These are phyloP conservation scores for Cutaneotrichosporon cutaneum DNA, from an alignment of 1,284 basidiomycete species.

Conservation along the genomic window DNA sequence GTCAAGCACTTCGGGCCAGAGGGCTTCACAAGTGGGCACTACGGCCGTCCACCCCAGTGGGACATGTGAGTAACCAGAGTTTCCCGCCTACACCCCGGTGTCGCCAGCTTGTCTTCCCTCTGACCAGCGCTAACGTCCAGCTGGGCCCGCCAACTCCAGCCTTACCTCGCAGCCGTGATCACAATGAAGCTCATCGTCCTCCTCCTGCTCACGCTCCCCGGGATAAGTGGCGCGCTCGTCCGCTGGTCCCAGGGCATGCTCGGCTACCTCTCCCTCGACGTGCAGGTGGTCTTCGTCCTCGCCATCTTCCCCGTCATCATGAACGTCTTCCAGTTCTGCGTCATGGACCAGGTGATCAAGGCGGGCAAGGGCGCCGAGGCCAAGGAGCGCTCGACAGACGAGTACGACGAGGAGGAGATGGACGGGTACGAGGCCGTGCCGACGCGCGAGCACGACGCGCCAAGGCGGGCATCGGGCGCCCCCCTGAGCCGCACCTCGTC, in stretches of 20 bases:
- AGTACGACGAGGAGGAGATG: slow-evolving; percentile 19
- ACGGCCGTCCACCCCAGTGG: slow-evolving; percentile 68
- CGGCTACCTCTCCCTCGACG: slow-evolving; percentile 69
- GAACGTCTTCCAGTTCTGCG: slow-evolving; percentile 72
- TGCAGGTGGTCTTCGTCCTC: slow-evolving; percentile 85
- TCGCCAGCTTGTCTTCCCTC: too few species aligned
- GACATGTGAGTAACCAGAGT: slow-evolving; percentile 32
- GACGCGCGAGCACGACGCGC: slow-evolving; percentile 9
- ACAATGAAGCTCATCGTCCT: slow-evolving; percentile 91
- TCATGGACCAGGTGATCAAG: slow-evolving; percentile 54
- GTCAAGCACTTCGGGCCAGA: slow-evolving; percentile 65
- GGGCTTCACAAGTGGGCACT: slow-evolving; percentile 82
- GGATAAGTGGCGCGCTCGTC: slow-evolving; percentile 68
- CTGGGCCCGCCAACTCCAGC: slow-evolving; percentile 79
- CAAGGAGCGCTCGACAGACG: slow-evolving; percentile 10
- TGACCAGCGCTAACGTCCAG: slow-evolving; percentile 31
- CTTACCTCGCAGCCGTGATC: slow-evolving; percentile 78
- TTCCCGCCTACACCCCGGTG: too few species aligned
- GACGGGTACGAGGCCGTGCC: slow-evolving; percentile 22
- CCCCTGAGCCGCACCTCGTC: slow-evolving; percentile 2
- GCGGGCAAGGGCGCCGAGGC: slow-evolving; percentile 27
- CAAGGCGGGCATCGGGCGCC: not conserved
- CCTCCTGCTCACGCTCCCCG: slow-evolving; percentile 61
- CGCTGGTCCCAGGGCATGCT: slow-evolving; percentile 76
- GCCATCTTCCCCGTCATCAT: slow-evolving; percentile 89